A percentile compares a stretch with the other conserved stretches of the same genome.
Conservation (phyloP, 73 alveolate genomes). For the Tetrahymena thermophila region DNA sequence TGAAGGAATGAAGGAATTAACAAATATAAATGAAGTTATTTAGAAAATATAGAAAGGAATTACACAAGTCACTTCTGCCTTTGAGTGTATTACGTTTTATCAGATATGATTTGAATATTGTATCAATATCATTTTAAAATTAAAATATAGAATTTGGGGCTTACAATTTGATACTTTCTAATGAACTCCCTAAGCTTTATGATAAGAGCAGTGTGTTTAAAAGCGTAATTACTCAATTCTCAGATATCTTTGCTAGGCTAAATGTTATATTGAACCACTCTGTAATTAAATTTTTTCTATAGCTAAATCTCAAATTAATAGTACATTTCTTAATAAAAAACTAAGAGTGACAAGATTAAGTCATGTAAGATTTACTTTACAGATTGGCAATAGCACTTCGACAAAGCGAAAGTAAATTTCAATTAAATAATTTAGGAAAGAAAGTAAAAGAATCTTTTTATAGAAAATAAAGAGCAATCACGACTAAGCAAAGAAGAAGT, state of each 20-base stretch:
- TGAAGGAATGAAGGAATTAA: neutral
- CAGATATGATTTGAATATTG: neutral
- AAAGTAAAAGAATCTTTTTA: neutral
- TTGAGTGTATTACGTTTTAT: neutral
- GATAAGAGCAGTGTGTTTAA: neutral
- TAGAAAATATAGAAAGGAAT: neutral
- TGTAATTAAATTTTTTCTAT: neutral
- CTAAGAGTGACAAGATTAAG: neutral
- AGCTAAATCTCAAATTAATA: neutral
- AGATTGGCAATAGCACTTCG: neutral
- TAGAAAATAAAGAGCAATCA: neutral
- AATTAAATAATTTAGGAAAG: neutral
- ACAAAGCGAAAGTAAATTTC: neutral
- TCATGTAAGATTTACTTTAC: neutral
- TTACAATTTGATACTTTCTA: neutral
- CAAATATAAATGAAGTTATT: neutral
- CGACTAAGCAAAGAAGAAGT: neutral
- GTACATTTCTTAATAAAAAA: neutral
- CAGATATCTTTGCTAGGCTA: neutral
- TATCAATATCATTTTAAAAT: neutral
- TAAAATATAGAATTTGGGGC: neutral
- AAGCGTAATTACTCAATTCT: neutral
- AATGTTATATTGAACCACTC: neutral
- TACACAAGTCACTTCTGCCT: neutral
- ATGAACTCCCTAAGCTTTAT: neutral